phyloP scores from a whole-genome alignment of 257 asterid genomes.

The Mitragyna speciosa region DNA sequence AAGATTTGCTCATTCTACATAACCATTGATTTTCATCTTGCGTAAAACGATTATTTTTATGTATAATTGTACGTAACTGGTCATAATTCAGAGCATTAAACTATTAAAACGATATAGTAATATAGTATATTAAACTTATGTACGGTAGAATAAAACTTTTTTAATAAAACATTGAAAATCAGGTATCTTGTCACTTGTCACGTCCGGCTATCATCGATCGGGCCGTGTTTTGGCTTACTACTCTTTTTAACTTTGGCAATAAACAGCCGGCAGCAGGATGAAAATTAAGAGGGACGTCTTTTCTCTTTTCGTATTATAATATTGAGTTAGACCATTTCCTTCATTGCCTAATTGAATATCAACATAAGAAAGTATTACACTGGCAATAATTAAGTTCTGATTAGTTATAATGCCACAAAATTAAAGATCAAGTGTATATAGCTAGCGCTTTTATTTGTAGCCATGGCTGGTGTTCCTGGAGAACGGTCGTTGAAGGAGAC shows the following conservation, averaged over 20 bases:
- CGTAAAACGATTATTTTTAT: too few relatives aligned
- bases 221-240: background rate
- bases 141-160: too few relatives aligned
- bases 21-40: too few relatives aligned
- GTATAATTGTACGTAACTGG: too few relatives aligned
- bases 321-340: background rate
- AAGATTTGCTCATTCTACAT: too few relatives aligned
- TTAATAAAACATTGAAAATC: too few relatives aligned
- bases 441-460: background rate
- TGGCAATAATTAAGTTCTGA: background rate
- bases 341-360: background rate
- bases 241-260: background rate
- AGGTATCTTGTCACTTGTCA: background rate
- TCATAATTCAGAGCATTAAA: too few relatives aligned
- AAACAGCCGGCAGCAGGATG: constrained; percentile 10
- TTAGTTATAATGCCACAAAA: background rate
- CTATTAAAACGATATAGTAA: too few relatives aligned
- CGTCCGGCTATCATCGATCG: background rate
- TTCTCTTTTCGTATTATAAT: background rate
- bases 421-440: background rate
- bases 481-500: constrained; percentile 67
- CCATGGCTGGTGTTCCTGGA: constrained; percentile 29
- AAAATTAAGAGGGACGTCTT: background rate
- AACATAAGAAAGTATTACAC: too few relatives aligned
- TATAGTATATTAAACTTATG: too few relatives aligned